Evolutionary conservation across 345 rosid genomes (phyloP), one percentile per base, ranked within the genome.

Genomic region (Ceriops tagal): DNA sequence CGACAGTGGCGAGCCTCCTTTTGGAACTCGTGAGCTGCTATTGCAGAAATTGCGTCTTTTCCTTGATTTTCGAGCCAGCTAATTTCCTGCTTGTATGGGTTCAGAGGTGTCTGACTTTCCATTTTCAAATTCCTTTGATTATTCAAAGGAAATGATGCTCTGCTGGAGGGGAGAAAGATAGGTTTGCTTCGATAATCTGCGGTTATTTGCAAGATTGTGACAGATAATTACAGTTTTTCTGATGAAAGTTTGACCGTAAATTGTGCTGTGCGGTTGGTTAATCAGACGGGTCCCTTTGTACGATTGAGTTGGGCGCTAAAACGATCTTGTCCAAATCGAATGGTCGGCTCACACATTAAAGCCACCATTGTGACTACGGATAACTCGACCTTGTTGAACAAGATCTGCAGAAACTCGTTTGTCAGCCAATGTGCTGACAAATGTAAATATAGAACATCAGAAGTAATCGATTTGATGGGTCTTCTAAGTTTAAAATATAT

Each of bases 1-100:
- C 55, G 60, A 71, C 7, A 65, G 69, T 47, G 52, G 75, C 39
- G 89, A 85, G 75, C 96, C 91, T 26, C 64, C 76, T 67, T 87
- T 84, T 28, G 98, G 98, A 61, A 83, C 84, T 15, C 79, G 62
- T 0, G 96, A 91, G 66, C 72, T 89, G 80, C 83, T 91, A 58
- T 43, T 80, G 58, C 92, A 89, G 84, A 91, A 89, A 71, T 72
- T 93, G 74, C 83, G 70, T 55, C 89, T 82, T 71, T 93, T 93
- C 83, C 84, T 93, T 16, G 93, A 91, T 53, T 83, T 78, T 75
- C 88, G 83, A 73, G 97, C 95, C 49, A 71, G 83, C 80, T 84
- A 78, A 79, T 39, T 26, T 28, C 55, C 8, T 22, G 47, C 15
- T 24, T 22, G 8, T 31, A 2, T 8, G 19, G 27, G 13, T 20